Evolutionary conservation across 2,329 filamentous ascomycete genomes (phyloP), one percentile per base, ranked within the genome.

Genomic region (Alternaria incomplexa): DNA sequence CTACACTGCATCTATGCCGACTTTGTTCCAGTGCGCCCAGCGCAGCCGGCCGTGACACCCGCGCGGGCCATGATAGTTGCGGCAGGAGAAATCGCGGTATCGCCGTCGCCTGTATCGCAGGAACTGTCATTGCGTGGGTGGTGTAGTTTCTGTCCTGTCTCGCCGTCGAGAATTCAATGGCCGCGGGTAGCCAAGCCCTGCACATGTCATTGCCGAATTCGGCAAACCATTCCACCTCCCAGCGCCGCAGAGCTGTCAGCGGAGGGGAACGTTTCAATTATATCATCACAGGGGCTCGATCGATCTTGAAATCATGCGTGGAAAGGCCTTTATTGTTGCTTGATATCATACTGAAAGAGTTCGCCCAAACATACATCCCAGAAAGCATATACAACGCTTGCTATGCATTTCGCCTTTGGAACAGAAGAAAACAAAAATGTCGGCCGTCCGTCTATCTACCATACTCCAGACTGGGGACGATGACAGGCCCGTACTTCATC

Each of bases 401-500:
- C 67, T 68, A 74, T 74, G 70, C 72, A 74, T 60, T 13, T 17
- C 56, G 54, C 61, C 45, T 59, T 61, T 51, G 63, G 43, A 62
- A 63, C 58, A 54, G 55, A 61, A 66, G 58, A 47, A 47, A 46
- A 53, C 45, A 54, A 46, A 46, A 43, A 56, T 20, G 32, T 44
- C 44, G 36, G 15, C 22, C 25, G n/a, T 32, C 48, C 48, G 20
- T 55, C 65, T 72, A 85, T 65, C 83, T 76, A 36, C 83, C 83
- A 74, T 84, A 85, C 73, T 85, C 83, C 73, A 85, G 74, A 64
- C 82, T 93, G 43, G 96, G 96, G 71, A 99, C 90, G 81, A 98
- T 94, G 15, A 99, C 96, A 11, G 96, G 96, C 0, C 96, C 96
- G 79, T 97, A 99, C 83, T 99, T 99, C 70, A 96, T 94, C 51